phyloP scores from a whole-genome alignment of 352 stramenopile genomes.

The Phytophthora crassamura region DNA sequence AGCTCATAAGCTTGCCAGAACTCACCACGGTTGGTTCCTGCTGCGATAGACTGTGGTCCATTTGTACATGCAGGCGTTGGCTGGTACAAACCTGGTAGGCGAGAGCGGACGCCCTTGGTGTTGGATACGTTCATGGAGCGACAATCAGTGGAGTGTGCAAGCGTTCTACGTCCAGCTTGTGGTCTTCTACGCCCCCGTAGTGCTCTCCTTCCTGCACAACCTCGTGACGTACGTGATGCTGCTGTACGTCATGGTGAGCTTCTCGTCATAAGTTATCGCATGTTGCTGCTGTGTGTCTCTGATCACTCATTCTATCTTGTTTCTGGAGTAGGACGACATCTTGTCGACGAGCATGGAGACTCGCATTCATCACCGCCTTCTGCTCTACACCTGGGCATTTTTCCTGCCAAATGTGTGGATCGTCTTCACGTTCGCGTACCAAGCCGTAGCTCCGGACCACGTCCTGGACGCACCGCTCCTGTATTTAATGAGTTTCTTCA shows the following conservation, averaged over 20 bases:
- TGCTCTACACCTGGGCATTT: slow-evolving; percentile 69
- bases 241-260: slow-evolving; percentile 63
- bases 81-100: slow-evolving; percentile 60
- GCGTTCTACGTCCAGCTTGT: slow-evolving; percentile 69
- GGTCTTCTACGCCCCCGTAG: slow-evolving; percentile 65
- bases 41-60: slow-evolving; percentile 52
- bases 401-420: slow-evolving; percentile 59
- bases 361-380: slow-evolving; percentile 69
- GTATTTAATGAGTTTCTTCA: slow-evolving; percentile 74
- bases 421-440: slow-evolving; percentile 52
- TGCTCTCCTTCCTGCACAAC: slow-evolving; percentile 67
- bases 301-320: slow-evolving; percentile 1
- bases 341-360: slow-evolving; percentile 75
- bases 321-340: slow-evolving; percentile 45
- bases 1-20: not conserved
- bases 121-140: slow-evolving; percentile 78
- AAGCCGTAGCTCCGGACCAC: slow-evolving; percentile 55
- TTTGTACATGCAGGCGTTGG: slow-evolving; percentile 49
- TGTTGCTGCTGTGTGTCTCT: not conserved
- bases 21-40: slow-evolving; percentile 3
- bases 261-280: too few species aligned
- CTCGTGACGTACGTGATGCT: slow-evolving; percentile 63
- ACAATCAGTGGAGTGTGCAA: slow-evolving; percentile 51
- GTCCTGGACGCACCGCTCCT: slow-evolving; percentile 55
- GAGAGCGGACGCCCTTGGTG: slow-evolving; percentile 77